Conservation (phyloP, 139 green algal genomes). For the Chlamydomonas urium region DNA sequence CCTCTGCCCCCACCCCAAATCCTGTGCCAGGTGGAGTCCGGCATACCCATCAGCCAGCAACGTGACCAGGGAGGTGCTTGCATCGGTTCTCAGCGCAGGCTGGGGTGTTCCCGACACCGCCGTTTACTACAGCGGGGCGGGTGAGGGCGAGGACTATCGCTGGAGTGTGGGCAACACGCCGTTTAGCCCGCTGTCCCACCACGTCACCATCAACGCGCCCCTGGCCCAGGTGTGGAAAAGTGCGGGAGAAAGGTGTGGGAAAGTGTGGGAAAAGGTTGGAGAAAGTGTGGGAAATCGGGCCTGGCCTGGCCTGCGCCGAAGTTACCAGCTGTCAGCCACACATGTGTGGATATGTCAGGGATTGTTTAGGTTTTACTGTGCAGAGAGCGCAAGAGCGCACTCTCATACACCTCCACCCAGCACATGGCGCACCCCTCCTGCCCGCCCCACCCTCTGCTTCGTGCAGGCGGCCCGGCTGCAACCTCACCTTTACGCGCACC, state of each 20-base stretch:
- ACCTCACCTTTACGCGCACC: too few relatives aligned
- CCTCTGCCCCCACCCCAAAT: too few relatives aligned
- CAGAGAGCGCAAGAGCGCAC: too few relatives aligned
- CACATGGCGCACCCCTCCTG: too few relatives aligned
- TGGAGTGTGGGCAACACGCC: constrained; percentile 15
- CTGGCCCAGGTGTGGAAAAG: too few relatives aligned
- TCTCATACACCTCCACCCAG: too few relatives aligned
- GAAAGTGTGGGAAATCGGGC: not conserved
- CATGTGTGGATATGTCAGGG: not conserved
- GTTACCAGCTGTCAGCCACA: not conserved
- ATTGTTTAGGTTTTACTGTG: too few relatives aligned
- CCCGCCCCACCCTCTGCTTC: too few relatives aligned
- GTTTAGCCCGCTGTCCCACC: constrained; percentile 5
- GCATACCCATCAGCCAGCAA: not conserved
- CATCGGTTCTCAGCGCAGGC: not conserved
- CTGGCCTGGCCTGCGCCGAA: not conserved
- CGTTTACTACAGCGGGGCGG: constrained; percentile 7
- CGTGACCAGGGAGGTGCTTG: not conserved
- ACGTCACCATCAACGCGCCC: not conserved
- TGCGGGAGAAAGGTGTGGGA: not conserved
- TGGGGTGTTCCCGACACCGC: constrained; percentile 10
- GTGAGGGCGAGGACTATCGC: constrained; percentile 8
- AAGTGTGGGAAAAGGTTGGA: not conserved
- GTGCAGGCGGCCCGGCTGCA: too few relatives aligned
- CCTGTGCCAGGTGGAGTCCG: not conserved